A percentile compares a stretch with the other conserved stretches of the same genome.
Evolutionary conservation across 2,329 filamentous ascomycete genomes (phyloP).

Genomic region (Epichloe aotearoae): DNA sequence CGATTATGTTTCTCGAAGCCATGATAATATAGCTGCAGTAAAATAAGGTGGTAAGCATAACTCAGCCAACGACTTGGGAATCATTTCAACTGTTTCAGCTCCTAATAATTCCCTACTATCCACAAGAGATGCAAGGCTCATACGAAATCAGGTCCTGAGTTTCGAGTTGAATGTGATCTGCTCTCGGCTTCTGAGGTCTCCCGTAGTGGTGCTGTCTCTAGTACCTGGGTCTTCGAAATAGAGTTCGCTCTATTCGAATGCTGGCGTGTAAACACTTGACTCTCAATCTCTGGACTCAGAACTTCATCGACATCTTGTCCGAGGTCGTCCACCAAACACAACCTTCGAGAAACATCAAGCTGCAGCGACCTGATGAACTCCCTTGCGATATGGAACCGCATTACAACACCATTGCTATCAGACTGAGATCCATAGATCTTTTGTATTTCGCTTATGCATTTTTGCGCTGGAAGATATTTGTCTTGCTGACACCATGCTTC

Average conservation of each 20-base stretch:
- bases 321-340: slow-evolving; percentile 19
- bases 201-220: slow-evolving; percentile 36
- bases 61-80: no score
- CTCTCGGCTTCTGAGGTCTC: slow-evolving; percentile 10
- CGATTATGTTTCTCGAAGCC: no score
- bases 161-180: background rate
- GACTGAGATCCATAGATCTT: slow-evolving; percentile 39
- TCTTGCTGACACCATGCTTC: slow-evolving; percentile 71
- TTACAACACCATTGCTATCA: slow-evolving; percentile 33
- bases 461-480: slow-evolving; percentile 66
- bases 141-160: background rate
- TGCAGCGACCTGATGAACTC: slow-evolving; percentile 40
- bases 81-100: no score
- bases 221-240: slow-evolving; percentile 15
- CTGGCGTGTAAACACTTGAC: slow-evolving; percentile 38
- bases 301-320: slow-evolving; percentile 20
- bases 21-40: no score
- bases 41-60: no score
- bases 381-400: slow-evolving; percentile 36
- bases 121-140: background rate
- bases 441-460: slow-evolving; percentile 58
- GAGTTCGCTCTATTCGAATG: slow-evolving; percentile 10
- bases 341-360: slow-evolving; percentile 32
- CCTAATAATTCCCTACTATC: background rate
- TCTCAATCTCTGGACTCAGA: slow-evolving; percentile 23